Base-by-base conservation (phyloP, 23 red algal species). In the Chondrus crispus region DNA sequence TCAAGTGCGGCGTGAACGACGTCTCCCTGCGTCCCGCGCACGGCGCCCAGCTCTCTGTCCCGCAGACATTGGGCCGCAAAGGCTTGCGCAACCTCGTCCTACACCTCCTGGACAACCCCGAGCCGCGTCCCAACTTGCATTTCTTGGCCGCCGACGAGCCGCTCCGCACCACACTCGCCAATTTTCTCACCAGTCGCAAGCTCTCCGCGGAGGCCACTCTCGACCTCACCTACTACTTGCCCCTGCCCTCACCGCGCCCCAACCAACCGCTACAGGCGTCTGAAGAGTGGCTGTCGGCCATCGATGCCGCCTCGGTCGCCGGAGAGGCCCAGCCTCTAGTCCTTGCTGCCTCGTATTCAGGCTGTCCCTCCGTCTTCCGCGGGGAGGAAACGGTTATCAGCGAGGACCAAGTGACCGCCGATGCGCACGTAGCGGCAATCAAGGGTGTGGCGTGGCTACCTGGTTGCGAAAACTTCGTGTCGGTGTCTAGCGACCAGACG, bases 111-210 rank as follows among this genome's bases (percentile, higher is more conserved):
- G 60, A 72, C 46, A 51, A 42, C 11, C 53, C 82, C 49, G 84
- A 80, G 8, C 53, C 48, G 13, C 46, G 33, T 52, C 92, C 82
- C 16, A 58, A 88, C 75, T 94, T 94, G 48, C 82, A 94, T 43
- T 88, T 94, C 72, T 43, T 94, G 12, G 57, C 72, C 22, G 77
- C 54, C 62, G 92, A 72, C 4, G 73, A 41, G 24, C 81, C 74
- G 37, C 46, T 94, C 32, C 92, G 92, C 46, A 94, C 92, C 32
- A 94, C 92, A 20, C 73, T 94, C 53, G 82, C 69, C 16, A 94
- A 94, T 20, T 94, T 80, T 69, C 41, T 94, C 12, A 45, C 80
- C 33, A 68, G 92, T 44, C 70, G 92, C 14, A 80, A 72, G 26
- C 54, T 94, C 13, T 78, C 82, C 3, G 54, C 82, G 19, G 92